phyloP scores from a whole-genome alignment of 768 basidiomycete species.

The Clathrus columnatus region DNA sequence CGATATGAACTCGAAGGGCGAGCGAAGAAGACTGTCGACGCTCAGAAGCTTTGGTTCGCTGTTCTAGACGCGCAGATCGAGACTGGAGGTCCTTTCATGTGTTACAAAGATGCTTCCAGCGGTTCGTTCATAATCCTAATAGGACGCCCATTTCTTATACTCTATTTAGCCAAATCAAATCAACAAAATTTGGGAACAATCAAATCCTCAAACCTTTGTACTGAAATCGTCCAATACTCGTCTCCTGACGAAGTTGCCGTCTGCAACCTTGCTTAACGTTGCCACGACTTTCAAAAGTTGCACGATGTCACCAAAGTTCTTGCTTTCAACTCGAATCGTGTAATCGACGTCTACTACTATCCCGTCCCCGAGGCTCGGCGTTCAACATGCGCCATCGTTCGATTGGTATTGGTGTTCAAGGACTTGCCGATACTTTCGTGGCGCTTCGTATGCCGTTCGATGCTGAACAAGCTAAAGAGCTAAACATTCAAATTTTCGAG shows the following conservation, averaged over 20 bases:
- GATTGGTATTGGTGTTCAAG: conserved; percentile 42
- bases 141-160: conserved; percentile 1
- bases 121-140: conserved; percentile 16
- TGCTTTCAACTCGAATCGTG: conserved; percentile 56
- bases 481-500: conserved; percentile 96
- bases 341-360: conserved; percentile 39
- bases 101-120: conserved; percentile 45
- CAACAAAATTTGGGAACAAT: conserved; percentile 43
- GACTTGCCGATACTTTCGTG: conserved; percentile 96
- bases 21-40: conserved; percentile 32
- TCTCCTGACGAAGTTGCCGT: conserved; percentile 44
- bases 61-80: conserved; percentile 51
- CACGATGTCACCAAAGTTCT: conserved; percentile 41
- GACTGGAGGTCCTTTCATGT: conserved; percentile 43
- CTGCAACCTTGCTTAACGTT: conserved; percentile 35
- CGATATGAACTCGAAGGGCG: conserved; percentile 72
- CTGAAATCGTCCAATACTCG: conserved; percentile 47
- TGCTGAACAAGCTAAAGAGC: conserved; percentile 70
- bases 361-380: conserved; percentile 38
- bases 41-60: conserved; percentile 38
- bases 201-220: conserved; percentile 45
- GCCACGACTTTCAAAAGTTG: conserved; percentile 40
- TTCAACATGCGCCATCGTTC: conserved; percentile 46
- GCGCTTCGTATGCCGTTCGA: conserved; percentile 94
- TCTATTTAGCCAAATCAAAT: conserved; percentile 33